Percentiles rank a stretch among this genome's conserved stretches.
These are phyloP conservation scores for Monosporozyma servazzii DNA, from an alignment of 805 yeast species.

Conservation along the genomic window DNA sequence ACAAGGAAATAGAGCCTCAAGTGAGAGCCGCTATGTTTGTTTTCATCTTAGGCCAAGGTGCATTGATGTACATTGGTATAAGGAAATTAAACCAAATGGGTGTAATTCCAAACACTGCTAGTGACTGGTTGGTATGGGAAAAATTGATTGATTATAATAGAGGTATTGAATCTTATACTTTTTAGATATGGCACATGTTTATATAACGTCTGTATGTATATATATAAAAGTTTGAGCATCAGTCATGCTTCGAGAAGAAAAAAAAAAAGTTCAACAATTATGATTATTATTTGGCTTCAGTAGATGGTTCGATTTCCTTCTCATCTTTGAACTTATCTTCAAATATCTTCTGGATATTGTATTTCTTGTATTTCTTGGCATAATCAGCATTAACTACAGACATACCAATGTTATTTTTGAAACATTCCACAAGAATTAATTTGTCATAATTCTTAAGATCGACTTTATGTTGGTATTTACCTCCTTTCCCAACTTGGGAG, in stretches of 20 bases:
- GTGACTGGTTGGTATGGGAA: slow-evolving; percentile 94
- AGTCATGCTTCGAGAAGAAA: not conserved
- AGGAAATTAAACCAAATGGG: slow-evolving; percentile 88
- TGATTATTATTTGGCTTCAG: not conserved
- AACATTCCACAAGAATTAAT: slow-evolving; percentile 77
- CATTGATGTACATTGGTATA: slow-evolving; percentile 62
- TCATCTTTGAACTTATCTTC: slow-evolving; percentile 32
- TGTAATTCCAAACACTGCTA: slow-evolving; percentile 70
- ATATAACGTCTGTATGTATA: slow-evolving; percentile 3
- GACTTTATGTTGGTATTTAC: slow-evolving; percentile 55
- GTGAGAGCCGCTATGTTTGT: slow-evolving; percentile 36
- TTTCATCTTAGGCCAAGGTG: slow-evolving; percentile 40
- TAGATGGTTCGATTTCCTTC: not conserved
- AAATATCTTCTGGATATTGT: slow-evolving; percentile 74
- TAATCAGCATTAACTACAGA: slow-evolving; percentile 62
- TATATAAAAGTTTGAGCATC: not conserved
- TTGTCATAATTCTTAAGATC: slow-evolving; percentile 74
- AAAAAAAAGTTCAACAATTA: not conserved
- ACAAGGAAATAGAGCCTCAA: slow-evolving; percentile 19
- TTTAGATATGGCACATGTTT: slow-evolving; percentile 8
- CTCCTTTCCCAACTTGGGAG: slow-evolving; percentile 53
- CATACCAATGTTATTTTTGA: slow-evolving; percentile 81
- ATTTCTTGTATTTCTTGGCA: slow-evolving; percentile 47
- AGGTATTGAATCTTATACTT: slow-evolving; percentile 15
- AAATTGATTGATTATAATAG: slow-evolving; percentile 24